Percentiles rank a stretch among this genome's conserved stretches.
phyloP scores from a whole-genome alignment of 306 rosid genomes.

The Casuarina cunninghamiana region DNA sequence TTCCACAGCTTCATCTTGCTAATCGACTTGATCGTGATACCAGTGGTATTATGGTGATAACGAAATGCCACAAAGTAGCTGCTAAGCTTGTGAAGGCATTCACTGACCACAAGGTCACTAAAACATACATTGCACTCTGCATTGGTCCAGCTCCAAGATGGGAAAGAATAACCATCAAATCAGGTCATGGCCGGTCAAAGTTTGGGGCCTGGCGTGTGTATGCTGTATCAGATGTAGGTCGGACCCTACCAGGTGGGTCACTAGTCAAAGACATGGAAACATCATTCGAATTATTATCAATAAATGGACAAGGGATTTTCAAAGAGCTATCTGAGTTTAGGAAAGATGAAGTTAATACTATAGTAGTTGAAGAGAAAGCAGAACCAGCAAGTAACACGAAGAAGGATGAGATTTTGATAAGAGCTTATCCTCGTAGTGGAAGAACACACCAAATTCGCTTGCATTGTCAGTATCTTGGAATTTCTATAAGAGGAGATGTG shows the following conservation, averaged over 20 bases:
- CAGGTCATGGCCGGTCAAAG: slow-evolving; percentile 91
- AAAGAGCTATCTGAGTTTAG: slow-evolving; percentile 38
- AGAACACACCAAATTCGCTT: slow-evolving; percentile 91
- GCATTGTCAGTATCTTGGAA: slow-evolving; percentile 91
- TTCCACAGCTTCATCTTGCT: slow-evolving; percentile 76
- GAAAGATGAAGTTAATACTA: slow-evolving; percentile 29
- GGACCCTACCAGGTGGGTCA: slow-evolving; percentile 79
- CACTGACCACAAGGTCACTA: slow-evolving; percentile 64
- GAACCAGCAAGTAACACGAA: slow-evolving; percentile 25
- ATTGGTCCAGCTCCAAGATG: slow-evolving; percentile 58
- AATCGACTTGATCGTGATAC: slow-evolving; percentile 91
- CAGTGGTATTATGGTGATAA: slow-evolving; percentile 72
- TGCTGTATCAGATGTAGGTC: slow-evolving; percentile 73
- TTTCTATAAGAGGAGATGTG: slow-evolving; percentile 83
- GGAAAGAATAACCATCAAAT: slow-evolving; percentile 58
- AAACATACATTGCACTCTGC: slow-evolving; percentile 76
- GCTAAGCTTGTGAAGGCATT: slow-evolving; percentile 79
- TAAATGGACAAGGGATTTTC: slow-evolving; percentile 50
- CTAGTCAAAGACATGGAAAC: slow-evolving; percentile 83
- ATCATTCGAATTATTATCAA: slow-evolving; percentile 56
- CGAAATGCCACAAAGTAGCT: slow-evolving; percentile 83
- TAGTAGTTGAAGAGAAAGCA: slow-evolving; percentile 58
- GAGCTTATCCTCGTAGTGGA: slow-evolving; percentile 82
- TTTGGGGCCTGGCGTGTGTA: slow-evolving; percentile 88
- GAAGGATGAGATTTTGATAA: slow-evolving; percentile 61